Percentiles rank a stretch among this genome's conserved stretches.
Conservation (phyloP, 441 rosid genomes). For the Bocquillonia castaneifolia region DNA sequence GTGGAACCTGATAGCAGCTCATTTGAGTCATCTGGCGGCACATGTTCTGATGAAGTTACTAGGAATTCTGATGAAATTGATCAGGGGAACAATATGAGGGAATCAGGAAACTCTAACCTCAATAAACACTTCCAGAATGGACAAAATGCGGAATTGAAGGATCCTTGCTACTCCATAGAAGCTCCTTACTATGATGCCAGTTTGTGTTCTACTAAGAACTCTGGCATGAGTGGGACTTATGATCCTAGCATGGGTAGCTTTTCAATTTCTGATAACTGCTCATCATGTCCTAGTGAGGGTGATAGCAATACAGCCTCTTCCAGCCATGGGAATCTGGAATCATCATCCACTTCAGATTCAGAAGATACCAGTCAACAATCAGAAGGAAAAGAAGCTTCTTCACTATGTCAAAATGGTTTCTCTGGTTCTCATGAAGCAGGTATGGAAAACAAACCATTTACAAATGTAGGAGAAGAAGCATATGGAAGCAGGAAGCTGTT, state of each 20-base stretch:
- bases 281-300: slow-evolving; percentile 77
- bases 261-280: slow-evolving; percentile 75
- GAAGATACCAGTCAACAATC: slow-evolving; percentile 71
- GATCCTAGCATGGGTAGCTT: slow-evolving; percentile 41
- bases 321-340: slow-evolving; percentile 55
- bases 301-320: slow-evolving; percentile 63
- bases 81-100: slow-evolving; percentile 27
- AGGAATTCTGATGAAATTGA: slow-evolving; percentile 35
- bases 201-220: slow-evolving; percentile 28
- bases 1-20: slow-evolving; percentile 26
- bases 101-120: slow-evolving; percentile 24
- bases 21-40: slow-evolving; percentile 34
- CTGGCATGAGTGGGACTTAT: slow-evolving; percentile 29
- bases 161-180: slow-evolving; percentile 27
- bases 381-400: slow-evolving; percentile 52
- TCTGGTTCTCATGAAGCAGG: slow-evolving; percentile 35
- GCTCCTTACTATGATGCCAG: slow-evolving; percentile 32
- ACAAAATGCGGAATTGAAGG: slow-evolving; percentile 28
- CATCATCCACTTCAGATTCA: slow-evolving; percentile 75
- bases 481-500: slow-evolving; percentile 30
- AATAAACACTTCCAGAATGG: slow-evolving; percentile 30
- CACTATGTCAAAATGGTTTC: slow-evolving; percentile 38
- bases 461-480: slow-evolving; percentile 31
- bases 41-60: slow-evolving; percentile 33
- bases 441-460: slow-evolving; percentile 32